Evolutionary conservation across 2,329 filamentous ascomycete genomes (phyloP).

Genomic region (Cladosporium velox): DNA sequence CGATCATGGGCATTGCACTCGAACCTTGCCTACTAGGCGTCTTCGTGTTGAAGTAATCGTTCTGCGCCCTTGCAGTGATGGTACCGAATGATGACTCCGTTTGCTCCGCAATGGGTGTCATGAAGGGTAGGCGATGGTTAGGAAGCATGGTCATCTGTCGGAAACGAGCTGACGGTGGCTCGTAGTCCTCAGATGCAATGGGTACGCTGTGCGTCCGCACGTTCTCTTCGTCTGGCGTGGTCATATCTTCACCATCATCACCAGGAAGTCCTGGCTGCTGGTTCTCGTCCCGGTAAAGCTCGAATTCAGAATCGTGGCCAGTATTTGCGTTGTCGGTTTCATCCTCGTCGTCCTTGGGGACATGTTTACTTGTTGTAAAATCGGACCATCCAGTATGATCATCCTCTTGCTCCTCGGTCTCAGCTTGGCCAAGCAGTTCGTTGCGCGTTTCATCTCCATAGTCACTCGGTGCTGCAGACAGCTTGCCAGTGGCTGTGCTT

Average conservation of each 20-base stretch:
- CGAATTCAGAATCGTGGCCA: slow-evolving; percentile 37
- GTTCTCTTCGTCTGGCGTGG: slow-evolving; percentile 50
- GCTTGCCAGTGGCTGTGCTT: slow-evolving; percentile 72
- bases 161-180: slow-evolving; percentile 72
- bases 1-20: slow-evolving; percentile 41
- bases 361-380: slow-evolving; percentile 73
- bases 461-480: slow-evolving; percentile 64
- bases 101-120: slow-evolving; percentile 97
- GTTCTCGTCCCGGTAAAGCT: slow-evolving; percentile 32
- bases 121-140: slow-evolving; percentile 92
- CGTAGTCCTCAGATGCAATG: slow-evolving; percentile 81
- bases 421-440: slow-evolving; percentile 49
- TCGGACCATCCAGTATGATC: slow-evolving; percentile 82
- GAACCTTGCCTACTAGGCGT: slow-evolving; percentile 68
- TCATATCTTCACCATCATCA: slow-evolving; percentile 45
- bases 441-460: slow-evolving; percentile 63
- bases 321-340: slow-evolving; percentile 40
- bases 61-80: slow-evolving; percentile 58
- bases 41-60: slow-evolving; percentile 66
- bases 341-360: slow-evolving; percentile 53
- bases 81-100: slow-evolving; percentile 84
- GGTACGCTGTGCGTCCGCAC: slow-evolving; percentile 70
- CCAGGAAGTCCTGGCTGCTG: slow-evolving; percentile 19
- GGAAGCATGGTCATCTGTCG: slow-evolving; percentile 72
- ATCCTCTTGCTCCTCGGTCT: slow-evolving; percentile 41